Base-by-base conservation (phyloP, 73 alveolate genomes). In the Durusdinium trenchii region DNA sequence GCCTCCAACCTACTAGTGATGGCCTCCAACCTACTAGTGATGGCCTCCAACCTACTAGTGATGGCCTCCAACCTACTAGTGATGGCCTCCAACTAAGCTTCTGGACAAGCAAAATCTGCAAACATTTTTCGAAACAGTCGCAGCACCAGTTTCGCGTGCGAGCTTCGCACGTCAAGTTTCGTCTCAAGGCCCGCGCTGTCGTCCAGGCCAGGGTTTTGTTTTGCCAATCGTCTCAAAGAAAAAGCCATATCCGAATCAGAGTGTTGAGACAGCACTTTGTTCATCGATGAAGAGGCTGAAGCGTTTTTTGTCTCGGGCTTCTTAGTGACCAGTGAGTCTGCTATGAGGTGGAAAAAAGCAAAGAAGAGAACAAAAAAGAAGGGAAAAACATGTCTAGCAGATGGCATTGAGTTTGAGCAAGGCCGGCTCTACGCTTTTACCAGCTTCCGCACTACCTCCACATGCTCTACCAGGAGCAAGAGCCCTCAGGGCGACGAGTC, bases 361-460 rank as follows among this genome's bases (percentile, higher is more conserved):
- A 54, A 54, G 64, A 54, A 54, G 20, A 20, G 64, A 9, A 54
- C 64, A 54, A 54, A 9, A 9, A 54, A 54, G 64, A 12, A 54
- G 28, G 28, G 28, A 12, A 54, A 54, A 54, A 54, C 28, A 54
- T 12, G 9, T 9, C 64, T 20, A 54, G 20, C 28, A 9, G 20
- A 54, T 12, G 64, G 20, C 9, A 12, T 20, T 9, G 20, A 14
- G 42, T 42, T 20, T 42, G 81, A 18, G 81, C 42, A 45, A 86
- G 95, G 95, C 83, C 6, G 95, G 95, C 30, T 57, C 95, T 40
- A 60, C 95, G 83, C 62, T 86, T 32, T 38, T 86, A 46, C 95
- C 95, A 35, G 95, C 95, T 5, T 86, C 95, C 26, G 95, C 95
- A n/a, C 42, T 86, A 48, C 85, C 95, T 5, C 85, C 95, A 3